A percentile compares a stretch with the other conserved stretches of the same genome.
phyloP scores from a whole-genome alignment of 2,329 filamentous ascomycete genomes.

The Aureobasidium uvarum region DNA sequence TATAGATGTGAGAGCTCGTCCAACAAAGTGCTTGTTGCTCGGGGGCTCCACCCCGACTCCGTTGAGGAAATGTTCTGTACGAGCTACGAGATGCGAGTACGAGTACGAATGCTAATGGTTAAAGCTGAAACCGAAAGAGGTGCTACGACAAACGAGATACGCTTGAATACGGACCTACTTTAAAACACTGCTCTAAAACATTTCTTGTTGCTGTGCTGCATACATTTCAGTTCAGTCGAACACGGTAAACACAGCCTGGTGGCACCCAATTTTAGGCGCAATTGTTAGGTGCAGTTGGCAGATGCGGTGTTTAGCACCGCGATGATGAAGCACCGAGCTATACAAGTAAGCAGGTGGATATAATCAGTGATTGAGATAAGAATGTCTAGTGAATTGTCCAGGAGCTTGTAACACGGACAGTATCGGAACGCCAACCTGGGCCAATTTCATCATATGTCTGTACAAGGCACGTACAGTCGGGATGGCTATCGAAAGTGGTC shows the following conservation, averaged over 20 bases:
- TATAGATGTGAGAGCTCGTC: background rate
- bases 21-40: background rate
- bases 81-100: conserved; percentile 1
- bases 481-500: background rate
- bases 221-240: background rate
- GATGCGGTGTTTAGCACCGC: background rate
- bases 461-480: background rate
- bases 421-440: background rate
- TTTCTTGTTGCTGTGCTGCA: too few relatives aligned
- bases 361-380: background rate
- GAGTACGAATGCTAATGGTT: background rate
- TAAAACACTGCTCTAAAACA: background rate
- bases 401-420: background rate
- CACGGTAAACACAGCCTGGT: background rate
- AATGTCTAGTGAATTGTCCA: background rate
- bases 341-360: conserved; percentile 8
- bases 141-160: background rate
- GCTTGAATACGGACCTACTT: background rate
- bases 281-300: background rate
- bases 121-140: background rate
- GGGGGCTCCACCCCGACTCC: background rate
- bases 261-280: background rate
- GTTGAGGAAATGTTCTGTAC: background rate
- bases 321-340: background rate
- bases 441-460: background rate